A percentile compares a stretch with the other conserved stretches of the same genome.
Evolutionary conservation across 257 asterid genomes (phyloP).

Genomic region (Dorcoceras hygrometricum): DNA sequence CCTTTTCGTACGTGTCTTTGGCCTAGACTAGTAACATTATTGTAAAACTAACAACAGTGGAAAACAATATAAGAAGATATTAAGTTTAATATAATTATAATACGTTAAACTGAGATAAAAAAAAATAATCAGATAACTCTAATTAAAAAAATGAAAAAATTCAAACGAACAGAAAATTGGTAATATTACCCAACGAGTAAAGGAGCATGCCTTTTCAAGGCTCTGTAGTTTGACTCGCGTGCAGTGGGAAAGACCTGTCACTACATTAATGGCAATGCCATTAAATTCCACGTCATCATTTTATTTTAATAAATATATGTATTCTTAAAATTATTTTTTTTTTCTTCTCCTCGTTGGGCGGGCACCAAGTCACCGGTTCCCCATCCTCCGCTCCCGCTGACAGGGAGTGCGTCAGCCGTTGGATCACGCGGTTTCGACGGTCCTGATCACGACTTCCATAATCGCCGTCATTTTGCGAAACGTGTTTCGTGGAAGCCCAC

Average conservation of each 20-base stretch:
- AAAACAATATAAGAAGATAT: background rate
- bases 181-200: background rate
- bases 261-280: constrained; percentile 12
- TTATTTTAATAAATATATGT: background rate
- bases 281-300: constrained; percentile 19
- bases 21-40: background rate
- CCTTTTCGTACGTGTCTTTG: too few relatives aligned
- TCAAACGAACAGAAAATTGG: too few relatives aligned
- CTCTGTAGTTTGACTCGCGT: constrained; percentile 29
- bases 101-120: too few relatives aligned
- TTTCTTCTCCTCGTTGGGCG: constrained; percentile 34
- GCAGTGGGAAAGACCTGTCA: constrained; percentile 24
- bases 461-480: constrained; percentile 34
- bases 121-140: too few relatives aligned
- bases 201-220: constrained; percentile 14
- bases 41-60: background rate
- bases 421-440: constrained; percentile 12
- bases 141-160: too few relatives aligned
- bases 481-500: constrained; percentile 38
- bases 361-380: constrained; percentile 34
- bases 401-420: constrained; percentile 28
- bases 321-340: background rate
- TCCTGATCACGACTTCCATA: constrained; percentile 24
- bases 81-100: background rate
- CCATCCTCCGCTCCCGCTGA: constrained; percentile 36